Base-by-base conservation (phyloP, 139 green algal species). In the Micractinium conductrix region DNA sequence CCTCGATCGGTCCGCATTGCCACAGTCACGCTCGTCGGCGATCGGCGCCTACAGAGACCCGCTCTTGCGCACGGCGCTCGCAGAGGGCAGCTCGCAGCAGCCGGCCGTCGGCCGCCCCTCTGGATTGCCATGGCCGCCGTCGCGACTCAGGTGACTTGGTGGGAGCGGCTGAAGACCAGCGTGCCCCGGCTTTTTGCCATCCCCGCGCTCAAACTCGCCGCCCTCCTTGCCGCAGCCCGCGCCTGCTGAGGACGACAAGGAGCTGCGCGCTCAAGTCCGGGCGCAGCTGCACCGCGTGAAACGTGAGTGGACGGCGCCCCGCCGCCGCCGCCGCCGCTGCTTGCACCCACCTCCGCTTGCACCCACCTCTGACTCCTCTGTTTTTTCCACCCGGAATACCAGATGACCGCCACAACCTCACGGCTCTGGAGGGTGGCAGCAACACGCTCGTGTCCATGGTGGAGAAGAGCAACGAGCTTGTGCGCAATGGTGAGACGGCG, bases 401-500 rank as follows among this genome's bases (percentile, higher is more conserved):
- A 81, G 81, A 81, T 53, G 33, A 81, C 5, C 73, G 73, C 30
- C 81, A 81, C 53, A 65, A 79, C 38, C 48, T 89, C 45, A 40
- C 48, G 37, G 75, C 62, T 79, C 38, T 63, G 33, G 80, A 89
- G 4, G n/a, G n/a, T n/a, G n/a, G n/a, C n/a, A 60, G 78, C 60
- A 80, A 85, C 35, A 16, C 48, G 60, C 78, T 89, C 1, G 55
- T 44, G 38, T 42, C 67, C 0, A 22, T 86, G 40, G 9, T 86
- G 30, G 12, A 82, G 33, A 45, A 79, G 38, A 35, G 63, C 26
- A 76, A 89, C 37, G 26, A 76, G 44, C 71, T 65, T 44, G 67
- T 83, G 44, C 26, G 58, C 38, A 38, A 78, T 33, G 68, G 84
- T 87, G 74, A 73, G 37, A n/a, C n/a, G n/a, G n/a, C n/a, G n/a